Evolutionary conservation across 2,329 filamentous ascomycete species (phyloP), one percentile per base, ranked within the genome.

Genomic region (Ceratocystis lukuohia): DNA sequence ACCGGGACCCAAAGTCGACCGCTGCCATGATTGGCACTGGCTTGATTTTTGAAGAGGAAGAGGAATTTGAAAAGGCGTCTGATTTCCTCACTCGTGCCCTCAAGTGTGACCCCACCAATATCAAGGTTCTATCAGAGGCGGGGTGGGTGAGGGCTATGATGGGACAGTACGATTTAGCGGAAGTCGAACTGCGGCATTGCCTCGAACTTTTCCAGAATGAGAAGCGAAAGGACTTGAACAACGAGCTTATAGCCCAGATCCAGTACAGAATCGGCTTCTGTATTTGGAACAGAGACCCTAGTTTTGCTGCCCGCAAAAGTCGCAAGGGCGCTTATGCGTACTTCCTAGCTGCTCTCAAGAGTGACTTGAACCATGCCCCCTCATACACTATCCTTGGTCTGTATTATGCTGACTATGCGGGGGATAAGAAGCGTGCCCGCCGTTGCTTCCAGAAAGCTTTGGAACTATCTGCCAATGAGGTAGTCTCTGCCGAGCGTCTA

Each of bases 361-460:
- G 86, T 65, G 90, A 96, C 71, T 82, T 94, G 66, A 95, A 88
- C 71, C 91, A 88, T 74, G 92, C 94, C 0, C 89, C 94, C 0
- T 87, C 92, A 1, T 99, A 97, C 74, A 96, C 92, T 0, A 91
- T 86, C 70, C 82, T 99, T 3, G 94, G 94, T 17, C 80, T 93
- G 6, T 99, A 88, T 77, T 99, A 96, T 73, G 85, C 87, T 5
- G 93, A 97, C 72, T 96, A 96, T 73, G 88, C 84, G 66, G 91
- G 87, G 70, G 94, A 97, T 74, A 91, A 86, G 75, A 88, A 87
- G 72, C 82, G 95, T 72, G 91, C 93, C 7, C 83, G 89, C n/a
- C 87, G 89, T 69, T 97, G 93, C 73, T 97, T 97, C 72, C 90
- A 96, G 71, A 96, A 97, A 74, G 94, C 94, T 0, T 89, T 99